Conservation (phyloP, 768 basidiomycete genomes). For the Auriscalpium vulgare region DNA sequence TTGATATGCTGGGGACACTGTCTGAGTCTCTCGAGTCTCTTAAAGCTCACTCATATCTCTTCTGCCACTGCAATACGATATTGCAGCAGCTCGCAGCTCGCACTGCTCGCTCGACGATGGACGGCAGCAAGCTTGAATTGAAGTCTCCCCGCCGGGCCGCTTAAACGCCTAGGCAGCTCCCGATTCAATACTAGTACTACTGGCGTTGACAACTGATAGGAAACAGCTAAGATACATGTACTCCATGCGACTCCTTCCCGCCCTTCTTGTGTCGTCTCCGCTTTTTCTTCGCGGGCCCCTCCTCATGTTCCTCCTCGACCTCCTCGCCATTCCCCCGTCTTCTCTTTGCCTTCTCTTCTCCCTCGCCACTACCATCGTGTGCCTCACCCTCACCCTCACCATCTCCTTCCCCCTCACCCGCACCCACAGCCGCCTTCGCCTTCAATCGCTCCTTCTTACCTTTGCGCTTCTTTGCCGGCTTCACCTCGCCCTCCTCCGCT, state of each 20-base stretch:
- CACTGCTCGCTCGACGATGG: too few species aligned
- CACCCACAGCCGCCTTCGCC: constrained; percentile 29
- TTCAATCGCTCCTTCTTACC: constrained; percentile 65
- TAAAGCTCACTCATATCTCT: too few species aligned
- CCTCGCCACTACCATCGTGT: constrained; percentile 1
- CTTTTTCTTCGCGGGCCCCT: constrained; percentile 28
- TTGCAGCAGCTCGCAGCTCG: too few species aligned
- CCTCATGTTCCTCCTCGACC: constrained; percentile 13
- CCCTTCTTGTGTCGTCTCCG: constrained; percentile 33
- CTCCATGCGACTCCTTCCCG: background rate
- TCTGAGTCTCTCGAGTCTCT: too few species aligned
- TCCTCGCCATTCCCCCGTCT: background rate
- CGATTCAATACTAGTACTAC: too few species aligned
- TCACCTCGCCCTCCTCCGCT: constrained; percentile 17
- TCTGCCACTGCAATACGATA: too few species aligned
- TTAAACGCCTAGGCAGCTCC: too few species aligned
- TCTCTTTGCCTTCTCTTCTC: constrained; percentile 5
- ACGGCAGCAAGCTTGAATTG: too few species aligned
- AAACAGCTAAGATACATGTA: too few species aligned
- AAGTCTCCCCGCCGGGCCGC: too few species aligned
- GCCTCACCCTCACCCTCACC: constrained; percentile 15
- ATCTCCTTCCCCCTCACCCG: constrained; percentile 15
- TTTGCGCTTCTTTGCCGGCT: constrained; percentile 50
- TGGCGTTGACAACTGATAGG: too few species aligned
- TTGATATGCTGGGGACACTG: too few species aligned